A percentile compares a stretch with the other conserved stretches of the same genome.
Evolutionary conservation across 2,329 filamentous ascomycete species (phyloP).

Genomic region (Penicillium digitatum): DNA sequence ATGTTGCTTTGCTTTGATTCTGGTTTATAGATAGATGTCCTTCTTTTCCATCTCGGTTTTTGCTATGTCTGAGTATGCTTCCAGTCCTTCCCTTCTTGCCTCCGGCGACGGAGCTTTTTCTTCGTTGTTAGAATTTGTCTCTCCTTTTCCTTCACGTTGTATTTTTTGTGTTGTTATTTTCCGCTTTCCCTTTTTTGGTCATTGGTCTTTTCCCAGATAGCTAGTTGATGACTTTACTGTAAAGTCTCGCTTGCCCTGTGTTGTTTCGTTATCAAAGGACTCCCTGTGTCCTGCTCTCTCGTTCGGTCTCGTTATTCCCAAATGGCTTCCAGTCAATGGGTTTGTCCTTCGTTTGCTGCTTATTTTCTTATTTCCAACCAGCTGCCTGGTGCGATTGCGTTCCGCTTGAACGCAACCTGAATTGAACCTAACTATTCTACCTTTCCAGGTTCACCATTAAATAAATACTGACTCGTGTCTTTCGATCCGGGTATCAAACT

Average conservation of each 20-base stretch:
- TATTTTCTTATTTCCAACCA: background rate
- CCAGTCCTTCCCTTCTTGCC: background rate
- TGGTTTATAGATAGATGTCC: background rate
- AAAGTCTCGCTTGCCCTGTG: background rate
- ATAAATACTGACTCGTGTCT: background rate
- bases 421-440: background rate
- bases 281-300: background rate
- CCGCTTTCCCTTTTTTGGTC: background rate
- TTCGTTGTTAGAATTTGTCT: background rate
- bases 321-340: background rate
- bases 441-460: background rate
- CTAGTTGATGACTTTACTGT: background rate
- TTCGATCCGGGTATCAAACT: background rate
- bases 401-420: background rate
- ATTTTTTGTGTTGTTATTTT: background rate
- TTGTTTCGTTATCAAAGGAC: background rate
- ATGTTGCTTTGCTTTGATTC: background rate
- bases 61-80: background rate
- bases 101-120: background rate
- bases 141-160: background rate
- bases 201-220: background rate
- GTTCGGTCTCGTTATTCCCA: background rate
- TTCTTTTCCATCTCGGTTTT: background rate
- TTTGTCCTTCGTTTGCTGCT: background rate
- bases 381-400: background rate